Evolutionary conservation across 2,329 filamentous ascomycete genomes (phyloP).

Genomic region (Fusarium albosuccineum): DNA sequence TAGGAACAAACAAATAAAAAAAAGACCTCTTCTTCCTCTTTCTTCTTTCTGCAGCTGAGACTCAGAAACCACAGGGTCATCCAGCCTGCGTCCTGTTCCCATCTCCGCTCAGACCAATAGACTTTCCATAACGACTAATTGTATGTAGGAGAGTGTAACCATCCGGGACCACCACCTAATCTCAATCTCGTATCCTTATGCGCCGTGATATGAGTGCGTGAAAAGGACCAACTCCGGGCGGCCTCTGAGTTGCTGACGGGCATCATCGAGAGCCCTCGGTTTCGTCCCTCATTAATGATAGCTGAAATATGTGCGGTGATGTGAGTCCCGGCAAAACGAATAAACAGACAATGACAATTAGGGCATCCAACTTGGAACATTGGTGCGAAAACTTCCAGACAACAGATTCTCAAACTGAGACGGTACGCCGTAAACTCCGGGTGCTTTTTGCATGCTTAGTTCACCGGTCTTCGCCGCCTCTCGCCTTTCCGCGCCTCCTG

Average conservation of each 20-base stretch:
- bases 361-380: constrained; percentile 45
- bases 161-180: constrained; percentile 42
- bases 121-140: constrained; percentile 42
- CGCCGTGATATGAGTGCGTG: constrained; percentile 42
- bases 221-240: constrained; percentile 34
- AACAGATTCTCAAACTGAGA: constrained; percentile 43
- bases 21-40: constrained; percentile 27
- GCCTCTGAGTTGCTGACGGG: constrained; percentile 38
- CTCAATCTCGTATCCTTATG: constrained; percentile 44
- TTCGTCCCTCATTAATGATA: constrained; percentile 46
- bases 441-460: constrained; percentile 34
- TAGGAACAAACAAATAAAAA: constrained; percentile 43
- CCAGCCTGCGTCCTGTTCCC: constrained; percentile 35
- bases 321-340: constrained; percentile 39
- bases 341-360: constrained; percentile 45
- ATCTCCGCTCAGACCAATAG: constrained; percentile 33
- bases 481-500: constrained; percentile 83
- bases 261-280: constrained; percentile 40
- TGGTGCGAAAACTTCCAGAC: constrained; percentile 38
- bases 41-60: constrained; percentile 31
- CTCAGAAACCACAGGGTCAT: constrained; percentile 31
- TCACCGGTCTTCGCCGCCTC: constrained; percentile 70
- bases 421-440: constrained; percentile 43
- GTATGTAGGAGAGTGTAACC: constrained; percentile 45
- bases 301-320: constrained; percentile 40